Conservation (phyloP, 371 early-diverging fungal genomes). For the Nematocida displodere region DNA sequence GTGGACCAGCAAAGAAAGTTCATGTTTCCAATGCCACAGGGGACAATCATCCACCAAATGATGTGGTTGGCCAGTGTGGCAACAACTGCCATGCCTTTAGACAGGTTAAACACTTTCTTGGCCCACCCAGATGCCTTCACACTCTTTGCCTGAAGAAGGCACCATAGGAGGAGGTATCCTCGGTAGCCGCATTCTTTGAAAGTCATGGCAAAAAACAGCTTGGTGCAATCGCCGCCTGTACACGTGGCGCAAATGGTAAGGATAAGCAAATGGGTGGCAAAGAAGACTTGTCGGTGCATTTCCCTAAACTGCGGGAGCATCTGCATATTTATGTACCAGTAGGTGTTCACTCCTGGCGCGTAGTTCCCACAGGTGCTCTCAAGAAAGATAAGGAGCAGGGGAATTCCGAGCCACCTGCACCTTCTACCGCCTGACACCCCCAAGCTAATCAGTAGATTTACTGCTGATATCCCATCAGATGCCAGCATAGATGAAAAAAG, state of each 20-base stretch:
- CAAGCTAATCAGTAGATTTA: not conserved
- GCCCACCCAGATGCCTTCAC: not conserved
- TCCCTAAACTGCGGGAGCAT: conserved; percentile 19
- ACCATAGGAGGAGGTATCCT: conserved; percentile 41
- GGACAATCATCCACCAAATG: conserved; percentile 38
- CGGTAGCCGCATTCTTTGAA: conserved; percentile 39
- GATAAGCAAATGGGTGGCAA: conserved; percentile 23
- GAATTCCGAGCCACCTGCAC: too few species aligned
- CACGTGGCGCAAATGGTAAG: not conserved
- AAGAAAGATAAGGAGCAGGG: not conserved
- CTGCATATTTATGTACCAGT: conserved; percentile 49
- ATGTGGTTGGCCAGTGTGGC: not conserved
- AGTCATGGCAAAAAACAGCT: conserved; percentile 13
- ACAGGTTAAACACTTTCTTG: not conserved
- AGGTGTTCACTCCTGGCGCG: conserved; percentile 40
- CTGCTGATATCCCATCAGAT: not conserved
- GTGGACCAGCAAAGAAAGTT: conserved; percentile 47
- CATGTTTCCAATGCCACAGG: conserved; percentile 39
- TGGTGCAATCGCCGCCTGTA: not conserved
- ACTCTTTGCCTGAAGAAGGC: not conserved
- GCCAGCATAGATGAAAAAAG: not conserved
- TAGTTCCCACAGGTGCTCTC: not conserved
- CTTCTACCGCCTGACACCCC: not conserved
- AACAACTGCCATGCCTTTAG: not conserved
- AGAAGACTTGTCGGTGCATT: not conserved